Conservation (phyloP, 192 early-diverging fungal species). For the Cetraspora pellucida region DNA sequence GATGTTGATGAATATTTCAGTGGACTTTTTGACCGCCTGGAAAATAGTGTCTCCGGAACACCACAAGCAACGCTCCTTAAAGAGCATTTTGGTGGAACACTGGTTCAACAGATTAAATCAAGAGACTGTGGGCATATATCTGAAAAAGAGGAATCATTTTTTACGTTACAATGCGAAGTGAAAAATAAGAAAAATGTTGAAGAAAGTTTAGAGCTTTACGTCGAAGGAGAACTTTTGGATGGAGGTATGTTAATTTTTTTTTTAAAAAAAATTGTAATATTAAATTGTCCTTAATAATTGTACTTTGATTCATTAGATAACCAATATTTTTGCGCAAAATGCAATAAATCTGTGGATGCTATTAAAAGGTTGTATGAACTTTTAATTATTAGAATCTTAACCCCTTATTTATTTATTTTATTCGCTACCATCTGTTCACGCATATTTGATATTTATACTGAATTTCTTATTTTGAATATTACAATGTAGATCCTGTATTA, state of each 20-base stretch:
- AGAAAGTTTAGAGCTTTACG: conserved; percentile 60
- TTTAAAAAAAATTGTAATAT: too few relatives aligned
- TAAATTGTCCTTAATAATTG: background rate
- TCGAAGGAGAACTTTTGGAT: conserved; percentile 58
- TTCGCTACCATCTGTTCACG: too few relatives aligned
- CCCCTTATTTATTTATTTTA: too few relatives aligned
- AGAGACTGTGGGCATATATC: conserved; percentile 58
- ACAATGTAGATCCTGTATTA: conserved; percentile 35
- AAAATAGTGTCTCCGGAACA: conserved; percentile 50
- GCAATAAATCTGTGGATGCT: conserved; percentile 59
- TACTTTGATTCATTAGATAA: conserved; percentile 39
- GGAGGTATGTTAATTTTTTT: conserved; percentile 44
- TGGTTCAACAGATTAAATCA: conserved; percentile 62
- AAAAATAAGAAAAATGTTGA: conserved; percentile 57
- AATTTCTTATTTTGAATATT: background rate
- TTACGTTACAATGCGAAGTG: conserved; percentile 57
- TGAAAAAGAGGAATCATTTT: conserved; percentile 55
- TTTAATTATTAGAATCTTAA: background rate
- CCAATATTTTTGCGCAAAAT: conserved; percentile 56
- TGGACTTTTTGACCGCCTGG: conserved; percentile 59
- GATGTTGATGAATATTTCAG: conserved; percentile 66
- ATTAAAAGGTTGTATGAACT: conserved; percentile 48
- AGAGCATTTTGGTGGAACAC: conserved; percentile 57
- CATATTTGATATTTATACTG: background rate
- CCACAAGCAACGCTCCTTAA: conserved; percentile 53